Evolutionary conservation across 768 basidiomycete species (phyloP).

Genomic region (Pholiota microspora): DNA sequence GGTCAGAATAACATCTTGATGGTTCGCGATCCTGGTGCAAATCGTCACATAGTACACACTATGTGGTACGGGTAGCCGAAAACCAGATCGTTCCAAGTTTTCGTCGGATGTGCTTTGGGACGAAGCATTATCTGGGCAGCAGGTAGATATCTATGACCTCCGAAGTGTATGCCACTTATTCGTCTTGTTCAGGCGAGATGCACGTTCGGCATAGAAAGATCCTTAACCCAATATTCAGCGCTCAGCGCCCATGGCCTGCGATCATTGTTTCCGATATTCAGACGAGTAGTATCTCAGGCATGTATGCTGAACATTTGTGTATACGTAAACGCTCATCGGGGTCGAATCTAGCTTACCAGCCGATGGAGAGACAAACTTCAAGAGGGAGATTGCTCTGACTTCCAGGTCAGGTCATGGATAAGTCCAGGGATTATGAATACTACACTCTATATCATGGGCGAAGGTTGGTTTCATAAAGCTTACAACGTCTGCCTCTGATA

Average conservation of each 20-base stretch:
- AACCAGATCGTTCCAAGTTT: conserved; percentile 4
- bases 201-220: conserved; percentile 11
- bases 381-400: conserved; percentile 9
- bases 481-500: background rate
- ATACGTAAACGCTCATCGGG: background rate
- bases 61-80: conserved; percentile 11
- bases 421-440: conserved; percentile 5
- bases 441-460: conserved; percentile 11
- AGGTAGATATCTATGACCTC: background rate
- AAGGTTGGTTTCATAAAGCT: background rate
- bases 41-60: conserved; percentile 8
- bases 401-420: conserved; percentile 8
- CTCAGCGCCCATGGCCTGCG: conserved; percentile 7
- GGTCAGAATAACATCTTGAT: conserved; percentile 11
- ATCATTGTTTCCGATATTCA: conserved; percentile 6
- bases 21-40: conserved; percentile 8
- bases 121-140: conserved; percentile 8
- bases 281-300: conserved; percentile 8
- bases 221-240: conserved; percentile 5
- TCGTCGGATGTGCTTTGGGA: conserved; percentile 4
- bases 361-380: conserved; percentile 12
- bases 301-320: background rate
- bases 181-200: conserved; percentile 1
- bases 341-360: background rate
- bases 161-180: no score